These are phyloP conservation scores for Lavandula angustifolia DNA, from an alignment of 257 asterid genomes.

Conservation along the genomic window DNA sequence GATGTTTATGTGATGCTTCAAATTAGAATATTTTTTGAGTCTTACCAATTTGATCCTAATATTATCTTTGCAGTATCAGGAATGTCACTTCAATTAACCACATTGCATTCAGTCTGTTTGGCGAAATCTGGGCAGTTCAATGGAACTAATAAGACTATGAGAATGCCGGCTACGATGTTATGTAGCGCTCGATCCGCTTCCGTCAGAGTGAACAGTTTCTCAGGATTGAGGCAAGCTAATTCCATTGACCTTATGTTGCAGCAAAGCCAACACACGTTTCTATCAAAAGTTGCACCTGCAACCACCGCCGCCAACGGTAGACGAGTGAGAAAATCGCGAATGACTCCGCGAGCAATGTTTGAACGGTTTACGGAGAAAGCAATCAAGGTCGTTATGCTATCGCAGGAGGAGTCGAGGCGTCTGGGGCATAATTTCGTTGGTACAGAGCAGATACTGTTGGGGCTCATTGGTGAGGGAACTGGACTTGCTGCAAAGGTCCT, in stretches of 20 bases:
- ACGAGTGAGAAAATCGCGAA: slow-evolving; percentile 47
- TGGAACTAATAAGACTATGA: slow-evolving; percentile 45
- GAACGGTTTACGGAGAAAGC: slow-evolving; percentile 98
- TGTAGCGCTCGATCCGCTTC: slow-evolving; percentile 45
- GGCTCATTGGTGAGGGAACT: slow-evolving; percentile 96
- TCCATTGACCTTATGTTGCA: slow-evolving; percentile 58
- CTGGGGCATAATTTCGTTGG: slow-evolving; percentile 96
- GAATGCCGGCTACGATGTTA: slow-evolving; percentile 48
- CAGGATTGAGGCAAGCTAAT: slow-evolving; percentile 71
- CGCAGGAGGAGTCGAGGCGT: slow-evolving; percentile 96
- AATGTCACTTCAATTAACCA: too few relatives aligned
- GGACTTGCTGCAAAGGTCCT: slow-evolving; percentile 98
- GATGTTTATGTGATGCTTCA: too few relatives aligned
- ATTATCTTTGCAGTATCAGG: too few relatives aligned
- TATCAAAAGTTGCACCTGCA: slow-evolving; percentile 59
- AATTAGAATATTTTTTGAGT: too few relatives aligned
- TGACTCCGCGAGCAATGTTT: slow-evolving; percentile 79
- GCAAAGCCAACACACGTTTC: slow-evolving; percentile 46
- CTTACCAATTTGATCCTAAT: too few relatives aligned
- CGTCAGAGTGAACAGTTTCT: slow-evolving; percentile 46
- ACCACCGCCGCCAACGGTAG: slow-evolving; percentile 35
- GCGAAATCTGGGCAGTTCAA: slow-evolving; percentile 47
- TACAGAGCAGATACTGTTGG: slow-evolving; percentile 89
- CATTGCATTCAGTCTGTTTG: slow-evolving; percentile 43
- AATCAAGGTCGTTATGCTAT: slow-evolving; percentile 91